Percentiles rank a stretch among this genome's conserved stretches.
Evolutionary conservation across 805 yeast species (phyloP).

Genomic region (Candida sithepensis): DNA sequence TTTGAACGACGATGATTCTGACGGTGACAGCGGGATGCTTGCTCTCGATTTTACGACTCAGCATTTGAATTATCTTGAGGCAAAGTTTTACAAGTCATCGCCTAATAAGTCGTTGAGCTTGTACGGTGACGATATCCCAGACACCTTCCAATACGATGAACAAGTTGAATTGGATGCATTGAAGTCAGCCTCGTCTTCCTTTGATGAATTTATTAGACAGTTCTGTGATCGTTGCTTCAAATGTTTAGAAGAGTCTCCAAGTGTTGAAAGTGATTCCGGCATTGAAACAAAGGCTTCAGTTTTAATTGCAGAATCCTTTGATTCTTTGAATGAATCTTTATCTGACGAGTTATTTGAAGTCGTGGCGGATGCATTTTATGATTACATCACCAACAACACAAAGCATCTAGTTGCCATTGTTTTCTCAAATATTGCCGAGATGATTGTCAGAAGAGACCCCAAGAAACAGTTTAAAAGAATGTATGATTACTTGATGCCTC

Average conservation of each 20-base stretch:
- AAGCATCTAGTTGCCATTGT: constrained; percentile 60
- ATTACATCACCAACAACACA: constrained; percentile 58
- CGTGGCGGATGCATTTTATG: constrained; percentile 46
- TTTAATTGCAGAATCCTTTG: constrained; percentile 35
- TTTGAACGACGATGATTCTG: constrained; percentile 41
- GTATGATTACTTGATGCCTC: constrained; percentile 42
- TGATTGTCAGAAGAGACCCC: constrained; percentile 65
- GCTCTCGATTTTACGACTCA: constrained; percentile 59
- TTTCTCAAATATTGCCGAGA: constrained; percentile 68
- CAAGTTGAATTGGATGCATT: constrained; percentile 54
- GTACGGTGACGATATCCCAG: constrained; percentile 20
- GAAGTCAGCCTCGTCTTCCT: constrained; percentile 68
- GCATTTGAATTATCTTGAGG: constrained; percentile 56
- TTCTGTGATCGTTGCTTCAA: constrained; percentile 58
- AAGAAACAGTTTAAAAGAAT: constrained; percentile 40
- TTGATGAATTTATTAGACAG: constrained; percentile 53
- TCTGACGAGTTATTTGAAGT: constrained; percentile 51
- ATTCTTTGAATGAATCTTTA: constrained; percentile 53
- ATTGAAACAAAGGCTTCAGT: constrained; percentile 47
- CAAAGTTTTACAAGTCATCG: constrained; percentile 33
- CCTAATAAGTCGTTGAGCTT: constrained; percentile 20
- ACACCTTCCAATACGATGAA: constrained; percentile 37
- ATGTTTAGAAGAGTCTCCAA: constrained; percentile 68
- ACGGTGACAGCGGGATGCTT: constrained; percentile 34
- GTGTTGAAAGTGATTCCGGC: constrained; percentile 46